Evolutionary conservation across 2,329 filamentous ascomycete species (phyloP).

Genomic region (Pyrenophora seminiperda): DNA sequence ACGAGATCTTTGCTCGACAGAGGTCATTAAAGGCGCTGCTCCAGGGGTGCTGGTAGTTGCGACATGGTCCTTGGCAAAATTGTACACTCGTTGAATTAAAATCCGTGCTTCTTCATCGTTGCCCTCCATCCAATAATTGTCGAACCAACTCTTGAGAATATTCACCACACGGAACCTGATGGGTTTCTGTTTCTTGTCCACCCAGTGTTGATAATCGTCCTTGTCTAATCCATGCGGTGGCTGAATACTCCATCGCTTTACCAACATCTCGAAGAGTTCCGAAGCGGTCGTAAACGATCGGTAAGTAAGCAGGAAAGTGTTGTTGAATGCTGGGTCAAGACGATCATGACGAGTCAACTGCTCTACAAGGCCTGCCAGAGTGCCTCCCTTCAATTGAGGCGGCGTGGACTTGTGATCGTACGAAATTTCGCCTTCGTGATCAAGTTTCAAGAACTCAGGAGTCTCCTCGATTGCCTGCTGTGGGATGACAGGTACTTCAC

Average conservation of each 20-base stretch:
- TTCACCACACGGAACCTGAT: constrained; percentile 97
- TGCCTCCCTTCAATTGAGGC: constrained; percentile 83
- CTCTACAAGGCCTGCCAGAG: constrained; percentile 85
- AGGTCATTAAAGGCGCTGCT: constrained; percentile 79
- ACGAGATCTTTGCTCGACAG: constrained; percentile 84
- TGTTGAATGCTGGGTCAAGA: constrained; percentile 93
- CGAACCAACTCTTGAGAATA: constrained; percentile 97
- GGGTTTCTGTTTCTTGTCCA: constrained; percentile 91
- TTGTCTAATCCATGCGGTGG: constrained; percentile 80
- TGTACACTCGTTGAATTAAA: constrained; percentile 85
- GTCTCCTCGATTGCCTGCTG: constrained; percentile 69
- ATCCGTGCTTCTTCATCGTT: constrained; percentile 81
- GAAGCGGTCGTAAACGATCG: constrained; percentile 89
- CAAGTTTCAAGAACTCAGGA: constrained; percentile 82
- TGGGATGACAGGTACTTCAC: constrained; percentile 57
- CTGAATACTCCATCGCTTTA: constrained; percentile 89
- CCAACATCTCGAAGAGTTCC: constrained; percentile 90
- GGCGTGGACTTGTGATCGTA: constrained; percentile 83
- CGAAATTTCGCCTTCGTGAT: constrained; percentile 85
- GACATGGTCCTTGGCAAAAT: constrained; percentile 88
- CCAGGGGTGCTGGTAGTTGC: constrained; percentile 93
- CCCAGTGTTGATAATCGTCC: constrained; percentile 83
- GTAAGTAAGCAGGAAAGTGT: constrained; percentile 96
- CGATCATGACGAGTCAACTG: constrained; percentile 96
- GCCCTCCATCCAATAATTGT: constrained; percentile 98